Conservation (phyloP, 129 eudicot genomes). For the Helianthus tuberosus region DNA sequence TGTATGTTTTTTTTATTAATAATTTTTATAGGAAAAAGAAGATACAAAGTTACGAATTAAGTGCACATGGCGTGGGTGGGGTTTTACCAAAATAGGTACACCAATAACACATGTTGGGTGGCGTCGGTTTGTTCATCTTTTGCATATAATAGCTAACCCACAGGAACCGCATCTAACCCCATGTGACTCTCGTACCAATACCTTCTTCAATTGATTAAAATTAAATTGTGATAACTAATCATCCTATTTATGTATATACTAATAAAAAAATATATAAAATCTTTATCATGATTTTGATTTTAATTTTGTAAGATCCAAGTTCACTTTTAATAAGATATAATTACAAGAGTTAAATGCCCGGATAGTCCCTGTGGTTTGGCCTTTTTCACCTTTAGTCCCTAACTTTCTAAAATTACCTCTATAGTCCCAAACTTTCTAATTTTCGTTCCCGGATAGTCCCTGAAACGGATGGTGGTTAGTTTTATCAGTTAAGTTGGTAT, state of each 20-base stretch:
- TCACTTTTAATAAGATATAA: too few relatives aligned
- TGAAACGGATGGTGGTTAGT: too few relatives aligned
- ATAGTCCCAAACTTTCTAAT: too few relatives aligned
- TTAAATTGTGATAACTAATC: not conserved
- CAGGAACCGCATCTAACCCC: constrained; percentile 25
- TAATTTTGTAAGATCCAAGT: too few relatives aligned
- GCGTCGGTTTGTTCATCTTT: constrained; percentile 34
- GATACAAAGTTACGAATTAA: not conserved
- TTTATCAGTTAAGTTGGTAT: too few relatives aligned
- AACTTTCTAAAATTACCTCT: too few relatives aligned
- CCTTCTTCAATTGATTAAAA: not conserved
- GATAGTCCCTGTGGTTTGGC: too few relatives aligned
- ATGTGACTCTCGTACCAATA: constrained; percentile 2
- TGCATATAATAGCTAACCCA: constrained; percentile 24
- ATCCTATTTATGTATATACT: not conserved
- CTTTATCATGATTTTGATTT: too few relatives aligned
- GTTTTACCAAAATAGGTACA: constrained; percentile 36
- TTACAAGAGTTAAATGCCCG: too few relatives aligned
- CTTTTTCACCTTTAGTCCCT: too few relatives aligned
- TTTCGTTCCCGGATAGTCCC: too few relatives aligned
- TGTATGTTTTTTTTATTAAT: not conserved
- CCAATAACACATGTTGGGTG: constrained; percentile 40
- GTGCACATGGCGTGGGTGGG: constrained; percentile 44
- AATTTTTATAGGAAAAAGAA: not conserved
- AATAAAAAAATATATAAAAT: too few relatives aligned